These are phyloP conservation scores for Narthecium ossifragum DNA, from an alignment of 106 monocot species.

Conservation along the genomic window DNA sequence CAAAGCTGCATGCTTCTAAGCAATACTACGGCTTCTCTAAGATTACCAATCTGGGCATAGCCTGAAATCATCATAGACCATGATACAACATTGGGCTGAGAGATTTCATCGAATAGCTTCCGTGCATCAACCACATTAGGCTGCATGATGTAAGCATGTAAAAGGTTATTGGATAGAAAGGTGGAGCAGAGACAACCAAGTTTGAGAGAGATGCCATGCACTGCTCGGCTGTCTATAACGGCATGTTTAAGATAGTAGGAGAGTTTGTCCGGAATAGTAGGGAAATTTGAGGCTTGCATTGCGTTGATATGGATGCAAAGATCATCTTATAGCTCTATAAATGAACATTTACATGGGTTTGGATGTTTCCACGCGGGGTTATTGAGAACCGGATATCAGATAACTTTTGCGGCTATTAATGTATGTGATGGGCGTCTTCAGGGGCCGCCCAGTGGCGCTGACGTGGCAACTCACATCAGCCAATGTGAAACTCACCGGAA, in stretches of 20 bases:
- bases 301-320: too few species aligned
- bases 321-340: too few species aligned
- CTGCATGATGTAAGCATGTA: slow-evolving; percentile 4
- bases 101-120: slow-evolving; percentile 25
- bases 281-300: too few species aligned
- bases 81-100: slow-evolving; percentile 8
- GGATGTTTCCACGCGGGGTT: too few species aligned
- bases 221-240: not conserved
- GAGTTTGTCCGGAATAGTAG: not conserved
- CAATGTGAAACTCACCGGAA: too few species aligned
- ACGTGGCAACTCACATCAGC: too few species aligned
- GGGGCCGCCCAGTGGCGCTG: too few species aligned
- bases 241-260: not conserved
- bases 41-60: slow-evolving; percentile 7
- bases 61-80: slow-evolving; percentile 19
- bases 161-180: slow-evolving; percentile 18
- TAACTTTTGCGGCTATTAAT: too few species aligned
- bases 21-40: slow-evolving; percentile 23
- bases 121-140: slow-evolving; percentile 3
- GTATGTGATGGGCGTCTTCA: too few species aligned
- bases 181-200: slow-evolving; percentile 2
- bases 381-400: too few species aligned
- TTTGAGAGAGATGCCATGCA: slow-evolving; percentile 10
- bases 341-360: too few species aligned
- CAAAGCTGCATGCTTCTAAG: slow-evolving; percentile 12